Base-by-base conservation (phyloP, 495 filamentous ascomycete species). In the Aspergillus diversus region DNA sequence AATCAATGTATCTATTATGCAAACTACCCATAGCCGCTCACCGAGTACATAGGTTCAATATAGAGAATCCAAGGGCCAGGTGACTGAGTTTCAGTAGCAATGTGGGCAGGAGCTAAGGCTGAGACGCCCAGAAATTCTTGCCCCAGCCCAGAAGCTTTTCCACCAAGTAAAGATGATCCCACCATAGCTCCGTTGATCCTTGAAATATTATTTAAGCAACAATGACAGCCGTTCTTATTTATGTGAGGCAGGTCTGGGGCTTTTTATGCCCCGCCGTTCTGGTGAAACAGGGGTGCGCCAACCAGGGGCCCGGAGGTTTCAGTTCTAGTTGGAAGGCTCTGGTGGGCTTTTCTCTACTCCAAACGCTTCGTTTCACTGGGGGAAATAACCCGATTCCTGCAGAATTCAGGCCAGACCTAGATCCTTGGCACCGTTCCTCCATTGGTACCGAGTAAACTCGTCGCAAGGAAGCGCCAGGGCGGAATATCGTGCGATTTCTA, bases 241-340 rank as follows among this genome's bases (percentile, higher is more conserved):
- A 50, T 6, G 27, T 50, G 47, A 50, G 21, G 47, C 16, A 50
- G 47, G 9, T 9, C 46, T 8, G 16, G 47, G 16, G 16, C 21
- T 27, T 31, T 17, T 8, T 17, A 21, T 17, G 21, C 9, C 47
- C 47, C 21, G n/a, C 47, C 47, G 21, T 31, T 27, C 16, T 50
- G 9, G 47, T 50, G 47, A 50, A 50, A 50, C 47, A 50, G 21
- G 47, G 47, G 47, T 50, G 5, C n/a, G 27, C 47, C 47, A 31
- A 8, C 27, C 47, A 50, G 47, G 47, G 47, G 16, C 16, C 11
- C 16, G 5, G 21, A 1, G 11, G 13, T 50, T 8, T 50, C 47
- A 17, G n/a, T n/a, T 50, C 21, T 31, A 11, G 27, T 50, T 50
- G 47, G 47, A 27, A 31, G 2, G 47, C 5, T 5, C 11, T 9